These are phyloP conservation scores for Anethum foeniculum DNA, from an alignment of 140 eudicot species.

Conservation along the genomic window DNA sequence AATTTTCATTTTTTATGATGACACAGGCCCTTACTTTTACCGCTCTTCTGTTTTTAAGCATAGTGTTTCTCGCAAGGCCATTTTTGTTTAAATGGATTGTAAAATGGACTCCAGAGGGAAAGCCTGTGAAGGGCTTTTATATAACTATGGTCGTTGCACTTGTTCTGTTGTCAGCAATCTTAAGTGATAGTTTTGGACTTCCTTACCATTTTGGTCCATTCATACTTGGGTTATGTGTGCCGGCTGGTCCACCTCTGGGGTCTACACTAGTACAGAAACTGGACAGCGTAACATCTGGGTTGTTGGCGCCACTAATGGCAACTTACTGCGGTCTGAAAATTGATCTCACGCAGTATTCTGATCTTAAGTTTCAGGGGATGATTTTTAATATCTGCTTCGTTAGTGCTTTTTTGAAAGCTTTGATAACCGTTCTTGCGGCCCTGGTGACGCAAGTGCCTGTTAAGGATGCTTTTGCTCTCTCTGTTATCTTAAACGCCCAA, in stretches of 20 bases:
- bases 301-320: conserved; percentile 33
- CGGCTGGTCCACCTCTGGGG: conserved; percentile 55
- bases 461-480: conserved; percentile 33
- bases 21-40: background rate
- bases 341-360: conserved; percentile 12
- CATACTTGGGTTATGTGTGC: conserved; percentile 35
- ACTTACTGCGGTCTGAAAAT: conserved; percentile 27
- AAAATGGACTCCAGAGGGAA: conserved; percentile 33
- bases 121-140: conserved; percentile 20
- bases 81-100: conserved; percentile 23
- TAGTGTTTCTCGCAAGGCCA: background rate
- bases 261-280: conserved; percentile 34
- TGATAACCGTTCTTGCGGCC: conserved; percentile 16
- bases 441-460: conserved; percentile 22
- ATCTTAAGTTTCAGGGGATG: background rate
- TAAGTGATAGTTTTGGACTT: conserved; percentile 28
- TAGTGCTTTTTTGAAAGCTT: conserved; percentile 1
- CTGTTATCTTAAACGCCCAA: conserved; percentile 29
- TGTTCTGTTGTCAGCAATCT: conserved; percentile 20
- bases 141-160: conserved; percentile 6
- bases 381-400: background rate
- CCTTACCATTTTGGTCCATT: conserved; percentile 28
- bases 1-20: background rate
- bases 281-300: conserved; percentile 27
- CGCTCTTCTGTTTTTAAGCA: background rate